Conservation (phyloP, 208 protist genomes). For the Leishmania martiniquensis region DNA sequence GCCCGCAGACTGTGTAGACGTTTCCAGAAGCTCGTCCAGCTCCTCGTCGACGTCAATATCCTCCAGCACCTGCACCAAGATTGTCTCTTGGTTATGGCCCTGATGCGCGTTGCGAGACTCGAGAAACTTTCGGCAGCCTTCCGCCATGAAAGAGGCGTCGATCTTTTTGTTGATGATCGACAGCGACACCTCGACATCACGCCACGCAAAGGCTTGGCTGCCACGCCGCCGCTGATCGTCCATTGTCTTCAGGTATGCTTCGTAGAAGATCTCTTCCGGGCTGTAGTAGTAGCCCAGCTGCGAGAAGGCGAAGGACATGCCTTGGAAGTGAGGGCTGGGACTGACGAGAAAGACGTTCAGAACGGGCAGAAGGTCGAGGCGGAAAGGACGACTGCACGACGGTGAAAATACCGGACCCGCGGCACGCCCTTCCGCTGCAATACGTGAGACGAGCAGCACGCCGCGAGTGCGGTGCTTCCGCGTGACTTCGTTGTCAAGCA, state of each 20-base stretch:
- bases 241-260: conserved; percentile 90
- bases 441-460: conserved; percentile 48
- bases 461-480: conserved; percentile 66
- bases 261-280: conserved; percentile 91
- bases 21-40: conserved; percentile 63
- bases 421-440: conserved; percentile 4
- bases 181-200: conserved; percentile 88
- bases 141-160: conserved; percentile 76
- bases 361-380: conserved; percentile 71
- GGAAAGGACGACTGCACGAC: conserved; percentile 50
- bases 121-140: conserved; percentile 83
- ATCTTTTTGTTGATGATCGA: conserved; percentile 89
- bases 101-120: conserved; percentile 57
- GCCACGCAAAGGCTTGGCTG: conserved; percentile 88
- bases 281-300: conserved; percentile 87
- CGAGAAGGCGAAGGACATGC: conserved; percentile 82
- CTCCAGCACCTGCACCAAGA: conserved; percentile 73
- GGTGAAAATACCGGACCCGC: conserved; percentile 38
- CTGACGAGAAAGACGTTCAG: conserved; percentile 88
- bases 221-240: conserved; percentile 80
- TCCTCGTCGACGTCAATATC: conserved; percentile 78
- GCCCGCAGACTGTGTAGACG: conserved; percentile 56
- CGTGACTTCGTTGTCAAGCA: conserved; percentile 50
- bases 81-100: conserved; percentile 14
- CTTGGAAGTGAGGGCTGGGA: conserved; percentile 86